A percentile compares a stretch with the other conserved stretches of the same genome.
Evolutionary conservation across 2,329 filamentous ascomycete genomes (phyloP).

Genomic region (Pseudogymnoascus sp.): DNA sequence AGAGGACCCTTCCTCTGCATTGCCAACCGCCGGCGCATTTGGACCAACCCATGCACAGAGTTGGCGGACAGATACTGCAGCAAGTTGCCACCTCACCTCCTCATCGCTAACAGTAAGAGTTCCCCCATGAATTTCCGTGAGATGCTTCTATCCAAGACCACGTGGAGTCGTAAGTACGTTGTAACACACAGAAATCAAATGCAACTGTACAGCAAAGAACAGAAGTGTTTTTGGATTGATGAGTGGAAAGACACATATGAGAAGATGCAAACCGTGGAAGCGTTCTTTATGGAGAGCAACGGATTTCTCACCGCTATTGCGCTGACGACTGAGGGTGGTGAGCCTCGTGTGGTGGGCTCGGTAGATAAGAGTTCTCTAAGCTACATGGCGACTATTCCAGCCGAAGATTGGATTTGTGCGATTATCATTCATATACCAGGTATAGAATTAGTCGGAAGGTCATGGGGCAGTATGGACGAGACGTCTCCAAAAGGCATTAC

Average conservation of each 20-base stretch:
- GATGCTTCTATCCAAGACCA: background rate
- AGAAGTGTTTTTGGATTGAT: background rate
- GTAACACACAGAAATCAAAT: background rate
- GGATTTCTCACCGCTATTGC: background rate
- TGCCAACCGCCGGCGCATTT: constrained; percentile 32
- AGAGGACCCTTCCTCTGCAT: constrained; percentile 26
- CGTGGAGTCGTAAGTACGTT: background rate
- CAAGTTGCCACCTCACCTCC: background rate
- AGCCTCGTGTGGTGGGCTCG: background rate
- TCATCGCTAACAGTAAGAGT: background rate
- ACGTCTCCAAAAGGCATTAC: constrained; percentile 9
- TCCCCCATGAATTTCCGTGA: background rate
- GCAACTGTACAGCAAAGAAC: background rate
- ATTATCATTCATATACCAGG: constrained; percentile 14
- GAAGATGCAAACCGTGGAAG: background rate
- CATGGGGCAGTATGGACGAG: background rate
- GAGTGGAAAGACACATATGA: background rate
- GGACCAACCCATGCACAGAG: constrained; percentile 15
- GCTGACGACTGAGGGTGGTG: background rate
- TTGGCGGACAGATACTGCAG: background rate
- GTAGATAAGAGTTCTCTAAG: background rate
- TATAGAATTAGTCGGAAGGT: background rate
- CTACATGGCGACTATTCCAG: background rate
- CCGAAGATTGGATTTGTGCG: constrained; percentile 8
- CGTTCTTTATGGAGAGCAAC: background rate